Conservation (phyloP, 2,329 filamentous ascomycete species). For the Penicillium sp. region DNA sequence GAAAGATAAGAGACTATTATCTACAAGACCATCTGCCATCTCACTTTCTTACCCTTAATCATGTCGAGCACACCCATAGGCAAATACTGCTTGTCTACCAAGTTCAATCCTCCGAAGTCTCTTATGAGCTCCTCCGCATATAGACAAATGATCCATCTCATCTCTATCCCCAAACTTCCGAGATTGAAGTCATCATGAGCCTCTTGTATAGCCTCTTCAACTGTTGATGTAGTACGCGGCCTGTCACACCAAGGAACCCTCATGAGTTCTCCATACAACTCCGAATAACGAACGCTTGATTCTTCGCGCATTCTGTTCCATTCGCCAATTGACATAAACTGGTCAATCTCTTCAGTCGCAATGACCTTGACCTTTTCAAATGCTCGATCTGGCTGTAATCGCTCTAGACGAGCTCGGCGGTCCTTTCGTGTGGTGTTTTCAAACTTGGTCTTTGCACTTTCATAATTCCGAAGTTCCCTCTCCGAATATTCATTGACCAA, state of each 20-base stretch:
- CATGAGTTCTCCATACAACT: conserved; percentile 32
- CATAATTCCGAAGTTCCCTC: conserved; percentile 29
- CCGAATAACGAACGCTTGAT: conserved; percentile 15
- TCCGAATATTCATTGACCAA: conserved; percentile 29
- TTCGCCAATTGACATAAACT: conserved; percentile 44
- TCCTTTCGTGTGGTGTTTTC: conserved; percentile 23
- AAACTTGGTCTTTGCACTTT: conserved; percentile 24
- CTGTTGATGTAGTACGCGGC: conserved; percentile 25
- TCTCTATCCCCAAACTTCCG: conserved; percentile 10
- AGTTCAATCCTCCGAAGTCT: conserved; percentile 40
- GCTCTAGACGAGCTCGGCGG: not conserved
- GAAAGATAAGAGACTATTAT: not conserved
- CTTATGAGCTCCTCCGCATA: conserved; percentile 39
- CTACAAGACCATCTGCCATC: conserved; percentile 48
- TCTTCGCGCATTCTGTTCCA: conserved; percentile 38
- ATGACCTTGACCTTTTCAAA: not conserved
- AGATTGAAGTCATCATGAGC: conserved; percentile 6
- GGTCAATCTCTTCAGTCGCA: conserved; percentile 21
- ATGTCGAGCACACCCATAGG: conserved; percentile 45
- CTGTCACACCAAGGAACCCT: conserved; percentile 21
- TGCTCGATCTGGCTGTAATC: not conserved
- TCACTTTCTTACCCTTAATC: conserved; percentile 47
- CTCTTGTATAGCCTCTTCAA: conserved; percentile 22
- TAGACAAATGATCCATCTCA: conserved; percentile 42
- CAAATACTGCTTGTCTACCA: conserved; percentile 47